A percentile compares a stretch with the other conserved stretches of the same genome.
phyloP scores from a whole-genome alignment of 805 yeast genomes.

The Candida nonsorbophila region DNA sequence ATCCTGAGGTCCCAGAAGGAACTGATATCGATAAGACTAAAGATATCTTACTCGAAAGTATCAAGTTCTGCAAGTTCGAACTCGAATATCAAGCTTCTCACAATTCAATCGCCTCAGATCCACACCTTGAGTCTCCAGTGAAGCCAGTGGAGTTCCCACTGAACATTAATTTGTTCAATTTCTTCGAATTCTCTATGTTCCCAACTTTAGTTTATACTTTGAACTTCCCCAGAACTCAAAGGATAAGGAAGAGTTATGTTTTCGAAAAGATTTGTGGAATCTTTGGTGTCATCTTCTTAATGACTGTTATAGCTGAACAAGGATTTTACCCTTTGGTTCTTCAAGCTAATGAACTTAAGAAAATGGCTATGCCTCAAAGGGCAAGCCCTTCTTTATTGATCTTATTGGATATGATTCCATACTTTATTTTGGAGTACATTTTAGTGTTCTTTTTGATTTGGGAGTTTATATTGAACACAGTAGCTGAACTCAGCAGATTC shows the following conservation, averaged over 20 bases:
- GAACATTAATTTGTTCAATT: conserved; percentile 62
- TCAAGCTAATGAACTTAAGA: conserved; percentile 50
- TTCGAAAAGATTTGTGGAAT: conserved; percentile 68
- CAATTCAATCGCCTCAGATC: conserved; percentile 5
- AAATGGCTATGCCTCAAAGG: conserved; percentile 42
- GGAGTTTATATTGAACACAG: conserved; percentile 87
- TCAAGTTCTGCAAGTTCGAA: conserved; percentile 70
- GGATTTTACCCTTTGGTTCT: conserved; percentile 69
- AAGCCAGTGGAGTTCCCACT: conserved; percentile 51
- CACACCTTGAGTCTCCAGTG: conserved; percentile 4
- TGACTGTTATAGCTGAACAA: conserved; percentile 77
- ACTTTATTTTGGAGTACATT: conserved; percentile 70
- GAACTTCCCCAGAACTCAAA: conserved; percentile 71
- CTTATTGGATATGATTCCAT: conserved; percentile 70
- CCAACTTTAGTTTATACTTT: conserved; percentile 86
- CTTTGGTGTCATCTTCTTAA: conserved; percentile 78
- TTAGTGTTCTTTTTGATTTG: conserved; percentile 85
- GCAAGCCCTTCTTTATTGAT: conserved; percentile 49
- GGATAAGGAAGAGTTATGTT: conserved; percentile 66
- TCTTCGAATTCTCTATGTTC: conserved; percentile 74
- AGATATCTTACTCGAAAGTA: conserved; percentile 39
- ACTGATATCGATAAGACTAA: conserved; percentile 19
- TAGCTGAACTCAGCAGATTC: conserved; percentile 82
- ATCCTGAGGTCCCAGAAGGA: conserved; percentile 12
- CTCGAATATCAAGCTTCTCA: conserved; percentile 48